Evolutionary conservation across 2,329 filamentous ascomycete species (phyloP), one percentile per base, ranked within the genome.

Genomic region (Diplodia seriata): DNA sequence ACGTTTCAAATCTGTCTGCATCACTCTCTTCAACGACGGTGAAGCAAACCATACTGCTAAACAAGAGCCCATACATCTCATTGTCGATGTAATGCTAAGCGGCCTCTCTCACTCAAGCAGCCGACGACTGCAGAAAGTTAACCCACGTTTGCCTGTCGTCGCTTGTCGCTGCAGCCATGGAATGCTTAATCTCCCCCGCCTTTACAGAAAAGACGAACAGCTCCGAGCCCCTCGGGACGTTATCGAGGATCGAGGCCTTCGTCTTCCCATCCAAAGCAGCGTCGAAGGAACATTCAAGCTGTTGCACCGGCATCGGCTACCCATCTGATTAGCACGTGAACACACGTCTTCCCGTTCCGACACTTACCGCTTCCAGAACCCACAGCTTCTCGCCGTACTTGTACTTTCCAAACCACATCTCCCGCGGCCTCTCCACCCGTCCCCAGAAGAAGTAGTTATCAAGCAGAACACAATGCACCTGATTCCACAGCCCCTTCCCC

Each of bases 381-480:
- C 67, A 69, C 20, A 72, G 57, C 49, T 67, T 70, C 31, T 68
- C 69, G 1, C 56, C 55, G 7, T 57, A 31, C 11, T 53, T 26
- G 31, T 66, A 47, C 68, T 68, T 57, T 7, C 54, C 29, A 36
- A 63, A n/a, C 33, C 15, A 50, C 23, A 69, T 33, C 56, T 69
- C 66, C 47, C 73, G 73, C 14, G 70, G 71, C 18, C 70, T 40
- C 38, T 76, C 76, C 8, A 72, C 50, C 33, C 72, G 74, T 4
- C 74, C 76, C 76, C 75, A 77, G 11, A 77, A 66, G 14, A 77
- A 64, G 56, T 69, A 74, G 55, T 77, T 75, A 33, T 78, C 74
- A 1, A 78, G 69, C 23, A 77, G 68, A 7, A 76, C 67, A 20
- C 69, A 74, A 33, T 77, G 73, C 1, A 77, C 71, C 38, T 73